Conservation (phyloP, 257 asterid species). For the Capsicum baccatum region DNA sequence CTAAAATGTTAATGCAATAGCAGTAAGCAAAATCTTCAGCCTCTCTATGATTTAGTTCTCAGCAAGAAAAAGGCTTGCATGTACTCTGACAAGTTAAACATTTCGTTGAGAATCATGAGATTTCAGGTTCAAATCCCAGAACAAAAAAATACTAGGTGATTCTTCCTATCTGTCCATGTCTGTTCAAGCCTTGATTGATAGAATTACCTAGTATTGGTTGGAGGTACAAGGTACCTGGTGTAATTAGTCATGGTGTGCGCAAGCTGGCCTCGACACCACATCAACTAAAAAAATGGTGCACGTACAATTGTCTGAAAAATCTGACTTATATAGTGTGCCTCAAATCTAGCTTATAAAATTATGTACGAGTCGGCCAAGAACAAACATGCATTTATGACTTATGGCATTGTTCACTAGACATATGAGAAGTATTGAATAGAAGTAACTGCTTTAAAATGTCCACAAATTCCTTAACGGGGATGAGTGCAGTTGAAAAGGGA, state of each 20-base stretch:
- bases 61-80: background rate
- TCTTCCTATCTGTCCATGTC: background rate
- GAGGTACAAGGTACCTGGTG: background rate
- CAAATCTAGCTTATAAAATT: slow-evolving; percentile 9
- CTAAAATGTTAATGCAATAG: background rate
- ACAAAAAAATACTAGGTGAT: background rate
- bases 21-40: background rate
- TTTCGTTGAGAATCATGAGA: background rate
- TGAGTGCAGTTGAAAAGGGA: background rate
- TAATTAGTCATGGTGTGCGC: background rate
- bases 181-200: background rate
- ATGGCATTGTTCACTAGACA: background rate
- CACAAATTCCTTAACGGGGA: background rate
- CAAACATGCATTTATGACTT: background rate
- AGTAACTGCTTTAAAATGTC: background rate
- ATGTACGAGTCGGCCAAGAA: background rate
- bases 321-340: background rate
- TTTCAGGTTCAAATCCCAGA: background rate
- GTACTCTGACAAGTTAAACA: background rate
- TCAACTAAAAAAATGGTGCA: background rate
- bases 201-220: background rate
- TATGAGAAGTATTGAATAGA: slow-evolving; percentile 6
- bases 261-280: background rate
- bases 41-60: background rate
- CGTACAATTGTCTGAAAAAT: background rate